Base-by-base conservation (phyloP, 495 filamentous ascomycete species). In the Penicillium manginii region DNA sequence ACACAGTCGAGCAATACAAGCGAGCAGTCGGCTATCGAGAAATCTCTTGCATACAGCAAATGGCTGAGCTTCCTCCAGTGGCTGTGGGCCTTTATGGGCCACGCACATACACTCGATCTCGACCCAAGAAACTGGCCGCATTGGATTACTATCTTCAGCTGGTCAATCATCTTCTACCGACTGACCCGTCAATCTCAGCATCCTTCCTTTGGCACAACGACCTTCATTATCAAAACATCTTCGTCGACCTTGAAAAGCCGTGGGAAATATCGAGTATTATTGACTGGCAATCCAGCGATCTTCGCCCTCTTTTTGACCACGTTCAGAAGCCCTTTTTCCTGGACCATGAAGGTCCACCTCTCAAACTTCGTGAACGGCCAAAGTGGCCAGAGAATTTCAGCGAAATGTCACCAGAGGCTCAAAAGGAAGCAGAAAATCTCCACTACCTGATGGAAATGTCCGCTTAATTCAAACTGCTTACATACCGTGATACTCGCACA, bases 211-310 rank as follows among this genome's bases (percentile, higher is more conserved):
- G 70, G 72, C 74, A 78, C 55, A 47, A 55, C 18, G 74, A 79
- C 35, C 66, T 78, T 12, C 74, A 77, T 50, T 42, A 59, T 31
- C 62, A 69, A 19, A 79, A 78, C 47, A 73, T 79, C 21, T 77
- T 73, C 51, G 66, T 76, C 9, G 14, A 69, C 55, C 68, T 62
- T 35, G 58, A 66, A 52, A 61, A 55, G 18, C 68, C 68, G 40
- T 52, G 63, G n/a, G 53, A 70, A 43, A 58, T 74, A 12, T 49
- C 66, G 10, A 66, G 68, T 23, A 64, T 73, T 23, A 76, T 74
- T 33, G 72, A 72, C 56, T 76, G 70, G 72, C 70, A 76, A 42
- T 70, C 69, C n/a, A 66, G 26, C 19, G 55, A 67, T 54, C 3
- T 70, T 0, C 35, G 57, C 8, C 69, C 73, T 17, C 68, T 76